phyloP scores from a whole-genome alignment of 495 filamentous ascomycete genomes.

The Penicillium crystallinum region DNA sequence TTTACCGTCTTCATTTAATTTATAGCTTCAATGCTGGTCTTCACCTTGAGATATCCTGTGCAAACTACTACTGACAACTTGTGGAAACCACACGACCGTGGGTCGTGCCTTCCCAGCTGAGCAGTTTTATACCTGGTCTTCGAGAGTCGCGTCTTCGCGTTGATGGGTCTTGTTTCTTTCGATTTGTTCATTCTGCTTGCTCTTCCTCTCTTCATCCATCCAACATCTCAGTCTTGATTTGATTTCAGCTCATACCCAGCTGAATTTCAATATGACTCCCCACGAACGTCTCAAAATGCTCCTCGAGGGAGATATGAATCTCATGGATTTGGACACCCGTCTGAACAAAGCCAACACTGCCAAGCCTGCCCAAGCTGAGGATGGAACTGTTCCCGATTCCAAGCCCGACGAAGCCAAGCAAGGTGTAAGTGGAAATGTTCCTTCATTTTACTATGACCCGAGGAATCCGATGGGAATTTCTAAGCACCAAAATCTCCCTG shows the following conservation, averaged over 20 bases:
- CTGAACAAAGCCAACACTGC: slow-evolving; percentile 1
- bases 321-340: slow-evolving; percentile 20
- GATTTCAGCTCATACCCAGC: not conserved
- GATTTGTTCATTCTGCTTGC: not conserved
- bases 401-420: not conserved
- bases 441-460: not conserved
- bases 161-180: not conserved
- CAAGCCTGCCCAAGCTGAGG: not conserved
- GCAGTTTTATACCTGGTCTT: not conserved
- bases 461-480: not conserved
- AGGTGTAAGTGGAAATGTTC: not conserved
- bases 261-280: slow-evolving; percentile 13
- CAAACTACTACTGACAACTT: not conserved
- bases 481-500: not conserved
- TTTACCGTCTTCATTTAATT: too few species aligned
- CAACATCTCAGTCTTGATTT: not conserved
- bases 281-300: slow-evolving; percentile 24
- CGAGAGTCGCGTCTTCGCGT: not conserved
- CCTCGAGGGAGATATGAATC: slow-evolving; percentile 16
- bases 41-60: too few species aligned
- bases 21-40: too few species aligned
- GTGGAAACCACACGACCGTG: not conserved
- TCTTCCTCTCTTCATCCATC: not conserved
- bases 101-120: not conserved
- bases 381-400: not conserved